Evolutionary conservation across 1,284 basidiomycete species (phyloP), one percentile per base, ranked within the genome.

Genomic region (Heterobasidion annosum): DNA sequence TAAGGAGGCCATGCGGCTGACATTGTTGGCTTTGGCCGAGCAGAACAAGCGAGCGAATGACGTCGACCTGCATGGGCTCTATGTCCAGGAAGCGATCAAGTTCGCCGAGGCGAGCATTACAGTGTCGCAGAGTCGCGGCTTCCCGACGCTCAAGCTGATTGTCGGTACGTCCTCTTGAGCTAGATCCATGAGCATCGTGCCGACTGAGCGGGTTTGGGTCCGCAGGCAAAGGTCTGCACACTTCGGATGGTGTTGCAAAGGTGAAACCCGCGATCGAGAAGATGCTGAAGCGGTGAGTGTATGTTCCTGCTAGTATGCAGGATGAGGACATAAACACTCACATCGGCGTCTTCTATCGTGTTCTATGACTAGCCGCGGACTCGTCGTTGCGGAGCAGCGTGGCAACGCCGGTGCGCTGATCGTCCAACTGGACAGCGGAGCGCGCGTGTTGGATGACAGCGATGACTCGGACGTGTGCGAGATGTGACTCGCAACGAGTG

Each of bases 151-250:
- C 7, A 18, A 33, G 8, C 25, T 48, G 16, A 48, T 48, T 32
- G 46, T 48, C n/a, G 46, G 46, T 48, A 32, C 13, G 46, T 25
- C 25, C 4, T 7, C 6, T 19, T 7, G 16, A 8, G 13, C 13
- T 19, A 13, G 9, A 9, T 15, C 32, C 15, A 13, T 15, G 13
- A 25, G 8, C 32, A 33, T 48, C 12, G 16, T 25, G 12, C 19
- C 6, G 9, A 15, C 46, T 5, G 19, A 47, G 12, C 8, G 13
- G 13, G 46, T 19, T 18, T 16, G 25, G 5, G 13, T 18, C 46
- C 13, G 2, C 56, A 75, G 64, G 64, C 34, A 62, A 48, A 48
- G 46, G 46, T 32, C 16, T 18, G 13, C 46, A 48, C 32, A 15
- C 46, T 6, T 15, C n/a, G 46, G 25, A 48, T 33, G 46, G 46